Evolutionary conservation across 1,139 yeast species (phyloP).

Genomic region (Taiozyma sp.): DNA sequence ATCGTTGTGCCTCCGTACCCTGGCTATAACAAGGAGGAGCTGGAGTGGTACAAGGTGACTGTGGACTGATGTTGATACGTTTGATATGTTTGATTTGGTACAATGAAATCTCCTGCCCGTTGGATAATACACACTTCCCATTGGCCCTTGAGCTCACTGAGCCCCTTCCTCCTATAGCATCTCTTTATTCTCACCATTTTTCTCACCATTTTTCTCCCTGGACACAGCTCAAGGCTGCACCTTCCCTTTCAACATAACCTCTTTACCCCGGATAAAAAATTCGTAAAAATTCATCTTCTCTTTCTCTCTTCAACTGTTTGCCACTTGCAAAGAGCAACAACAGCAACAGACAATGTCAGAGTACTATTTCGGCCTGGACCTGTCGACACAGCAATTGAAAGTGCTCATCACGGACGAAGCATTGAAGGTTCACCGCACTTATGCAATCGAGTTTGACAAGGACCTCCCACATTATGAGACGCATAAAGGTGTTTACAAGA

Average conservation of each 20-base stretch:
- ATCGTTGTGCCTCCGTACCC: constrained; percentile 55
- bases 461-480: constrained; percentile 57
- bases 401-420: constrained; percentile 56
- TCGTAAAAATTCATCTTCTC: not conserved
- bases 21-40: constrained; percentile 39
- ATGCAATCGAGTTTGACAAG: constrained; percentile 65
- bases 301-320: not conserved
- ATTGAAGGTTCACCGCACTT: constrained; percentile 50
- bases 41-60: constrained; percentile 1
- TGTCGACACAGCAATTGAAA: constrained; percentile 87
- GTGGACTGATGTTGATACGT: not conserved
- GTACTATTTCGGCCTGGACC: constrained; percentile 61
- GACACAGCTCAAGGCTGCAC: not conserved
- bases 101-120: too few species aligned
- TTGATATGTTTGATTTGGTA: not conserved
- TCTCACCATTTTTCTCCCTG: too few species aligned
- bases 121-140: too few species aligned
- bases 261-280: not conserved
- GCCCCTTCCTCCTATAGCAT: too few species aligned
- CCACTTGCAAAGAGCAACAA: not conserved
- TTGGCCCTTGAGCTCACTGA: too few species aligned
- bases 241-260: not conserved
- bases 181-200: too few species aligned
- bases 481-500: constrained; percentile 61
- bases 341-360: not conserved